Conservation (phyloP, 805 yeast species). For the Isabelozyma pseudorhagii region DNA sequence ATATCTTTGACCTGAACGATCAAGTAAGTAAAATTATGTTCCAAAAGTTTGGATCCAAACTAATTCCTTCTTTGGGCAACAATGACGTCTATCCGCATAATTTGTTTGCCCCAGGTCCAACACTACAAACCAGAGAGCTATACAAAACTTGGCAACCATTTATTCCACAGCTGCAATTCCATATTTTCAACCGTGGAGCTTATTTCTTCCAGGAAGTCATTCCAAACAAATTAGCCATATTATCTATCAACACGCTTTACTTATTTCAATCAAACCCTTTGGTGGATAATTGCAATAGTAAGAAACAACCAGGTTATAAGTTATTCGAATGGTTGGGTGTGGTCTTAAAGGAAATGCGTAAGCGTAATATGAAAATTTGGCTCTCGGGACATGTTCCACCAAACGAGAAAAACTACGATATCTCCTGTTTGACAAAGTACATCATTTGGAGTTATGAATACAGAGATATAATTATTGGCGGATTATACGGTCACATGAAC, state of each 20-base stretch:
- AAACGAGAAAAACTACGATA: constrained; percentile 70
- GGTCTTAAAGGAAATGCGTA: constrained; percentile 68
- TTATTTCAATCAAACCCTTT: constrained; percentile 74
- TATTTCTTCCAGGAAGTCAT: constrained; percentile 75
- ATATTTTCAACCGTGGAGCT: constrained; percentile 70
- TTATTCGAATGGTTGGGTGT: constrained; percentile 75
- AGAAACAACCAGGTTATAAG: constrained; percentile 77
- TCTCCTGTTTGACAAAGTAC: constrained; percentile 69
- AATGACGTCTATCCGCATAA: constrained; percentile 91
- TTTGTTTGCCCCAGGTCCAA: constrained; percentile 81
- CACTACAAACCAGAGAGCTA: constrained; percentile 79
- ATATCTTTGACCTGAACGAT: constrained; percentile 68
- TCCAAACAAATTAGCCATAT: constrained; percentile 72
- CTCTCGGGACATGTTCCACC: constrained; percentile 89
- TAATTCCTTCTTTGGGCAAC: constrained; percentile 76
- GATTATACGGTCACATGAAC: constrained; percentile 87
- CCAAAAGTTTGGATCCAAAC: constrained; percentile 47
- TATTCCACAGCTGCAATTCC: constrained; percentile 75
- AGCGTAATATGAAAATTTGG: constrained; percentile 81
- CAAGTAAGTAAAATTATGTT: constrained; percentile 51
- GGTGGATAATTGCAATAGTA: constrained; percentile 72
- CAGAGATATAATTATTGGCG: constrained; percentile 80
- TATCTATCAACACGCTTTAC: constrained; percentile 77
- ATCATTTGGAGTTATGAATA: constrained; percentile 81
- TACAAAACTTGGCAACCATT: constrained; percentile 70